Evolutionary conservation across 148 eudicot genomes (phyloP).

Genomic region (Fagopyrum homotropicum): DNA sequence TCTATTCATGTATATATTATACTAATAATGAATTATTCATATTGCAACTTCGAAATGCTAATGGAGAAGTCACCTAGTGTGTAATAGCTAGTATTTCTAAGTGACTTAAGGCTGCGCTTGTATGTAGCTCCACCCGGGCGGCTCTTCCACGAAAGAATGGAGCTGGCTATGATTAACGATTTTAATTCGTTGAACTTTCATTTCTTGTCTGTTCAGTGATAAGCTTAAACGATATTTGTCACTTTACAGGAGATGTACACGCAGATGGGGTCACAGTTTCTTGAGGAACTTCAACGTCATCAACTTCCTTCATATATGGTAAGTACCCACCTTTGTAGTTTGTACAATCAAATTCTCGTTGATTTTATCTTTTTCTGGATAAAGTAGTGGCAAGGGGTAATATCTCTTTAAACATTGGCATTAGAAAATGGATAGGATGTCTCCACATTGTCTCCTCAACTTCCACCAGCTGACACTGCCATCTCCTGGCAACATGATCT

Average conservation of each 20-base stretch:
- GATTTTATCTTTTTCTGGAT: background rate
- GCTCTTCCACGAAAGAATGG: background rate
- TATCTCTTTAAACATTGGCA: background rate
- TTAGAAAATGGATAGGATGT: background rate
- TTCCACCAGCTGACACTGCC: background rate
- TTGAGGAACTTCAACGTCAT: conserved; percentile 82
- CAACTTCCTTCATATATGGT: conserved; percentile 84
- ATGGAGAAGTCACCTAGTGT: background rate
- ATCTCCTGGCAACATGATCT: background rate
- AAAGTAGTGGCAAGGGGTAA: background rate
- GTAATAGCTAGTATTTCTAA: background rate
- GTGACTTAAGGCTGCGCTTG: background rate
- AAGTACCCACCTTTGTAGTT: conserved; percentile 1
- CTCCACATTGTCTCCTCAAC: background rate
- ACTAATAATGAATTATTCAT: background rate
- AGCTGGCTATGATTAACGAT: background rate
- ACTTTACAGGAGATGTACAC: conserved; percentile 80
- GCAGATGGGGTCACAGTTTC: conserved; percentile 87
- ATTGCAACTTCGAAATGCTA: background rate
- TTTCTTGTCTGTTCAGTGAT: background rate
- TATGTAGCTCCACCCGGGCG: background rate
- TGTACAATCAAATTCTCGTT: background rate
- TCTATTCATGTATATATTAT: background rate
- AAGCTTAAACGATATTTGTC: conserved; percentile 7
- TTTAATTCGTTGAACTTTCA: background rate